Percentiles rank a stretch among this genome's conserved stretches.
phyloP scores from a whole-genome alignment of 1,139 yeast genomes.

The Yamadazyma blattariae region DNA sequence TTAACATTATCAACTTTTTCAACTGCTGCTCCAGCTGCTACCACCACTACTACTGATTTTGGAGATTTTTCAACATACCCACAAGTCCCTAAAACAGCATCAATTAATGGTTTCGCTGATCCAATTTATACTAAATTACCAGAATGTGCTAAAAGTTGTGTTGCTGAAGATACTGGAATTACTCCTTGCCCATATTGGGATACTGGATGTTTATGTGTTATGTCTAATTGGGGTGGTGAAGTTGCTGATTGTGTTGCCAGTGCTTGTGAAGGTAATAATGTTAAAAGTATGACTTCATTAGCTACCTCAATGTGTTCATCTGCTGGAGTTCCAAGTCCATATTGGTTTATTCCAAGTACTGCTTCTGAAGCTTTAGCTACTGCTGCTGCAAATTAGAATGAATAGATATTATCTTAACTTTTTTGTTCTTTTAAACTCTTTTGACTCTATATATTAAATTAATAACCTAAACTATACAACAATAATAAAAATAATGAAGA shows the following conservation, averaged over 20 bases:
- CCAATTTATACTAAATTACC: constrained; percentile 40
- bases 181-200: constrained; percentile 54
- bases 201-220: constrained; percentile 33
- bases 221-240: constrained; percentile 23
- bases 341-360: constrained; percentile 23
- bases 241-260: constrained; percentile 31
- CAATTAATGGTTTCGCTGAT: constrained; percentile 52
- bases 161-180: constrained; percentile 25
- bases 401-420: background rate
- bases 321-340: constrained; percentile 23
- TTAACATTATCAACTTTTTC: constrained; percentile 6
- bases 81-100: constrained; percentile 45
- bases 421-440: too few species aligned
- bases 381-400: constrained; percentile 20
- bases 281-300: constrained; percentile 23
- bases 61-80: constrained; percentile 35
- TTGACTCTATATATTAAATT: background rate
- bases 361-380: constrained; percentile 29
- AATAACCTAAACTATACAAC: constrained; percentile 1
- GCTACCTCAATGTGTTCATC: constrained; percentile 22
- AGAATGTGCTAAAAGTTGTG: constrained; percentile 43
- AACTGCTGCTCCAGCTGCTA: constrained; percentile 8
- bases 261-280: constrained; percentile 26
- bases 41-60: constrained; percentile 7
- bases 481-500: background rate